Evolutionary conservation across 1,284 basidiomycete species (phyloP).

Genomic region (Melampsora americana): DNA sequence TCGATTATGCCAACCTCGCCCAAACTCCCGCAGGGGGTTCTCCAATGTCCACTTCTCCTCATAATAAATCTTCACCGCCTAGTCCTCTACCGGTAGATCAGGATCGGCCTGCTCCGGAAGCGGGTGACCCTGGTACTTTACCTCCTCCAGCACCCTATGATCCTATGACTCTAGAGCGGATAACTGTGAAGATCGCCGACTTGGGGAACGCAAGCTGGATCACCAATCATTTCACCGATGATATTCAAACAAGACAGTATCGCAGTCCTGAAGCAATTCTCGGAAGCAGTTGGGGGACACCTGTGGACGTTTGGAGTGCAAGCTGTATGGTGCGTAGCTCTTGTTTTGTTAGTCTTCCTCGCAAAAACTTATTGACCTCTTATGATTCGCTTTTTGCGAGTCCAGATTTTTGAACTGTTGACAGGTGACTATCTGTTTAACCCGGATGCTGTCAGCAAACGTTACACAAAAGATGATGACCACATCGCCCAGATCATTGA

Average conservation of each 20-base stretch:
- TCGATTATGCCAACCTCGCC: slow-evolving; percentile 49
- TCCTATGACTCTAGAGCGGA: slow-evolving; percentile 67
- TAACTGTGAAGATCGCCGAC: slow-evolving; percentile 98
- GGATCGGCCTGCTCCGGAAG: slow-evolving; percentile 55
- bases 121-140: slow-evolving; percentile 60
- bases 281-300: slow-evolving; percentile 90
- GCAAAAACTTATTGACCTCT: background rate
- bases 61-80: slow-evolving; percentile 1
- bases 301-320: slow-evolving; percentile 93
- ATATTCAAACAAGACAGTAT: slow-evolving; percentile 95
- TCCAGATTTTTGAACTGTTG: slow-evolving; percentile 68
- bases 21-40: slow-evolving; percentile 44
- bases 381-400: slow-evolving; percentile 86
- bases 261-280: slow-evolving; percentile 95
- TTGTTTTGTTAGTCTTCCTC: background rate
- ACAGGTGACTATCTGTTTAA: slow-evolving; percentile 85
- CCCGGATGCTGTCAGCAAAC: slow-evolving; percentile 69
- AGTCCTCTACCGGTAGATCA: slow-evolving; percentile 14
- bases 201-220: slow-evolving; percentile 81
- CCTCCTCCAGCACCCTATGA: slow-evolving; percentile 62
- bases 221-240: slow-evolving; percentile 79
- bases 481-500: slow-evolving; percentile 99
- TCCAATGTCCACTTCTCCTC: slow-evolving; percentile 9
- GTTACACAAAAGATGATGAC: slow-evolving; percentile 94
- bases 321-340: slow-evolving; percentile 70